A percentile compares a stretch with the other conserved stretches of the same genome.
Evolutionary conservation across 805 yeast genomes (phyloP).

Genomic region (Ascoidea rubescens): DNA sequence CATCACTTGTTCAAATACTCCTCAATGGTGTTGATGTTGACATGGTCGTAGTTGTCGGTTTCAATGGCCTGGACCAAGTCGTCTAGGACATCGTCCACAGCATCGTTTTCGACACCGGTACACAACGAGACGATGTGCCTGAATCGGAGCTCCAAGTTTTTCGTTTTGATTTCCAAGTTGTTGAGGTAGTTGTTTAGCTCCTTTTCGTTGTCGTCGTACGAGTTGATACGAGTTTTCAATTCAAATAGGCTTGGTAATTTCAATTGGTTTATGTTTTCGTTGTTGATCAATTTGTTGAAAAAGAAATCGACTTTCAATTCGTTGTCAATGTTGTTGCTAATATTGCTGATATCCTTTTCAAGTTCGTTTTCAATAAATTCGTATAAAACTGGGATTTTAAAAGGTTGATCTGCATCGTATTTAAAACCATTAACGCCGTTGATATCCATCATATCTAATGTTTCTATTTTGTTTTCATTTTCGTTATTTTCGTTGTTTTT

Average conservation of each 20-base stretch:
- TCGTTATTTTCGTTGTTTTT: no score
- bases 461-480: no score
- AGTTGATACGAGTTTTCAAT: slow-evolving; percentile 64
- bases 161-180: slow-evolving; percentile 37
- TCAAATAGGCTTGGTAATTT: slow-evolving; percentile 25
- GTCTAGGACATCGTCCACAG: slow-evolving; percentile 70
- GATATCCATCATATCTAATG: slow-evolving; percentile 22
- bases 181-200: slow-evolving; percentile 38
- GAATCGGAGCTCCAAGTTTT: slow-evolving; percentile 59
- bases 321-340: background rate
- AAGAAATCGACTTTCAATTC: background rate
- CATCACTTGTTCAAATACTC: no score
- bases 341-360: slow-evolving; percentile 11
- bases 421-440: slow-evolving; percentile 34
- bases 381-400: slow-evolving; percentile 48
- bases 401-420: slow-evolving; percentile 88
- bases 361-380: slow-evolving; percentile 33
- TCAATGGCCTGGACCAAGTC: slow-evolving; percentile 61
- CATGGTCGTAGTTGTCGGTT: no score
- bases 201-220: slow-evolving; percentile 60
- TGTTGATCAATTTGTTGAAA: background rate
- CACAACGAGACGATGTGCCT: slow-evolving; percentile 81
- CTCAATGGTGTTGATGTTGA: no score
- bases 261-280: background rate
- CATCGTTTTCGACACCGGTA: slow-evolving; percentile 72